A percentile compares a stretch with the other conserved stretches of the same genome.
Conservation (phyloP, 2,329 filamentous ascomycete species). For the Delphinella strobiligena region DNA sequence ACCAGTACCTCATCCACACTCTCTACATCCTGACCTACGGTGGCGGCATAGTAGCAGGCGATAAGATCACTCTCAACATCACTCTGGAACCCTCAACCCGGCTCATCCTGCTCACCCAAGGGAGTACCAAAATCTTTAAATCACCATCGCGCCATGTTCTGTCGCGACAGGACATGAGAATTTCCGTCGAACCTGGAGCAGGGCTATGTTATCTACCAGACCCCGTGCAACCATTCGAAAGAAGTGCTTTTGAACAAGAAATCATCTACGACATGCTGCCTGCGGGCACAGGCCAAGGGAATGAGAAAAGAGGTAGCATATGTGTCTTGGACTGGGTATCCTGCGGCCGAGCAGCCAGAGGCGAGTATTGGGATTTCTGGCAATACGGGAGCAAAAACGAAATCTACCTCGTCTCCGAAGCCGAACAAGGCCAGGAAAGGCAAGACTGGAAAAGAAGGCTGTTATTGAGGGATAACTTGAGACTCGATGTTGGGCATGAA, state of each 20-base stretch:
- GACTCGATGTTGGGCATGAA: conserved; percentile 46
- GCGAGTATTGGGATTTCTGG: conserved; percentile 77
- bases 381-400: conserved; percentile 80
- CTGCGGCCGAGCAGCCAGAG: conserved; percentile 70
- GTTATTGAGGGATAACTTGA: conserved; percentile 73
- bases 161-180: conserved; percentile 29
- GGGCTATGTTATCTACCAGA: conserved; percentile 64
- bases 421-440: conserved; percentile 21
- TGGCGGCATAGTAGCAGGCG: conserved; percentile 80
- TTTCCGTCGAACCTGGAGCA: conserved; percentile 35
- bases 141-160: conserved; percentile 39
- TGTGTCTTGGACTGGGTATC: conserved; percentile 92
- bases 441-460: conserved; percentile 34
- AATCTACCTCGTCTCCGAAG: conserved; percentile 47
- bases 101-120: conserved; percentile 51
- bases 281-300: conserved; percentile 28
- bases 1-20: conserved; percentile 49
- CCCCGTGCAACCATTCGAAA: conserved; percentile 80
- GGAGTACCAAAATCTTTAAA: conserved; percentile 94
- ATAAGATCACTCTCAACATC: conserved; percentile 63
- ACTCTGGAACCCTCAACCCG: conserved; percentile 52
- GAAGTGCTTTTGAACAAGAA: conserved; percentile 70
- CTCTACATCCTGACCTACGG: conserved; percentile 91
- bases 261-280: conserved; percentile 54
- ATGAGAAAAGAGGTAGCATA: conserved; percentile 38